Evolutionary conservation across 164 flowering plant species (phyloP).

Genomic region (Sedum album): DNA sequence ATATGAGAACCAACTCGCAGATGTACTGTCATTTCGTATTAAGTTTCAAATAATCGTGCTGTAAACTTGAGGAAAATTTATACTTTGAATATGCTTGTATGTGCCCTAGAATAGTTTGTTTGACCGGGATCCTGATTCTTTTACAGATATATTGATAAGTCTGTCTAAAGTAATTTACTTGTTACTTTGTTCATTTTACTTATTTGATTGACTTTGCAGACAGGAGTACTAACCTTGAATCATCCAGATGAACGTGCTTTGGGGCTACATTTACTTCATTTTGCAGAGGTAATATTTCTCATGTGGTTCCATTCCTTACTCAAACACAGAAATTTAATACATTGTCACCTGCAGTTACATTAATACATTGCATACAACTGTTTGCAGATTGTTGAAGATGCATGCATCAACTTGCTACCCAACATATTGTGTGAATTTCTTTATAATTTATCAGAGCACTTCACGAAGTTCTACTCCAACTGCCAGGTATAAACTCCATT

Average conservation of each 20-base stretch:
- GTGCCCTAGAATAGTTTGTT: background rate
- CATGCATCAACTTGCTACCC: conserved; percentile 69
- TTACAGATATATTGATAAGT: too few species aligned
- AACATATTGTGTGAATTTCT: conserved; percentile 79
- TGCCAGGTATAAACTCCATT: conserved; percentile 52
- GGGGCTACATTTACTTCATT: conserved; percentile 82
- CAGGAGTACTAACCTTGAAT: conserved; percentile 43
- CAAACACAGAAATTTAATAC: too few species aligned
- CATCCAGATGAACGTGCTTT: conserved; percentile 69
- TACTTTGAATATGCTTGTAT: background rate
- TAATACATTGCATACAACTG: background rate
- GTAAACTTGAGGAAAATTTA: background rate
- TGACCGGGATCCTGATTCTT: background rate
- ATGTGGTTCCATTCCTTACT: too few species aligned
- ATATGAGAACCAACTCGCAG: background rate
- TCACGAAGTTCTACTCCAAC: conserved; percentile 62
- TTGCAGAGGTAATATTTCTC: conserved; percentile 58
- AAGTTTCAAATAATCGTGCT: too few species aligned
- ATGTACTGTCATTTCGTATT: background rate
- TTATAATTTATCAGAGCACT: conserved; percentile 68
- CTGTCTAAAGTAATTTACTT: background rate
- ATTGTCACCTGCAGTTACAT: too few species aligned
- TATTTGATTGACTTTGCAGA: conserved; percentile 27
- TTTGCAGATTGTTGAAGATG: conserved; percentile 71
- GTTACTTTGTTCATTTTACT: background rate